Base-by-base conservation (phyloP, 768 basidiomycete genomes). In the Naganishia vishniacii region DNA sequence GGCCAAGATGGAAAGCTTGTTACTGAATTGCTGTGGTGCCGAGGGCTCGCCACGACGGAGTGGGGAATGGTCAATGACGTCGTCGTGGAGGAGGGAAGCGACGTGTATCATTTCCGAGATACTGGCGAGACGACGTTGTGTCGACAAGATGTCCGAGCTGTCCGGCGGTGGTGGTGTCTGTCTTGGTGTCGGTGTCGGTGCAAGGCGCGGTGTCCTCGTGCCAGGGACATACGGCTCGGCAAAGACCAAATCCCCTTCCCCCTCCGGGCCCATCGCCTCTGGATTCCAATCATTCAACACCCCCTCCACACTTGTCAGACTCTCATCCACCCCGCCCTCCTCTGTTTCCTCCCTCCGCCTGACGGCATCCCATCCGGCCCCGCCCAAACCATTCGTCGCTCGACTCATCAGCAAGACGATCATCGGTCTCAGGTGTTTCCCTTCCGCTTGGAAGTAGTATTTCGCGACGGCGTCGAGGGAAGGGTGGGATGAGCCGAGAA, bases 91-190 rank as follows among this genome's bases (percentile, higher is more conserved):
- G 11, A 91, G 82, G 3, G 88, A 92, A 26, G 95, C 93, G 66
- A 97, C 88, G 74, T 98, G 91, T 49, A 99, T 89, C 91, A 98
- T 95, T 76, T 99, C 95, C 59, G 91, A 86, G 46, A 99, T 93
- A 72, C 94, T 91, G 4, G 93, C 94, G 34, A 99, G 84, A 31
- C 93, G 87, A 31, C 87, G 79, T 78, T 99, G 95, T 0, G 91
- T 86, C 16, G 94, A 91, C 6, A 99, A 83, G 47, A 89, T 81
- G 4, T 78, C 68, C 64, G 58, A 29, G 45, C 28, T 28, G 45
- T 45, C n/a, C 15, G 15, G 32, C 16, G 25, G 26, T 5, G 42
- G 15, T 34, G 32, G 4, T 1, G 67, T 69, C 69, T 66, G 61
- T 59, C 25, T 7, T 59, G 44, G 58, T 20, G 53, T 6, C 26